phyloP scores from a whole-genome alignment of 768 basidiomycete species.

The Suillus discolor region DNA sequence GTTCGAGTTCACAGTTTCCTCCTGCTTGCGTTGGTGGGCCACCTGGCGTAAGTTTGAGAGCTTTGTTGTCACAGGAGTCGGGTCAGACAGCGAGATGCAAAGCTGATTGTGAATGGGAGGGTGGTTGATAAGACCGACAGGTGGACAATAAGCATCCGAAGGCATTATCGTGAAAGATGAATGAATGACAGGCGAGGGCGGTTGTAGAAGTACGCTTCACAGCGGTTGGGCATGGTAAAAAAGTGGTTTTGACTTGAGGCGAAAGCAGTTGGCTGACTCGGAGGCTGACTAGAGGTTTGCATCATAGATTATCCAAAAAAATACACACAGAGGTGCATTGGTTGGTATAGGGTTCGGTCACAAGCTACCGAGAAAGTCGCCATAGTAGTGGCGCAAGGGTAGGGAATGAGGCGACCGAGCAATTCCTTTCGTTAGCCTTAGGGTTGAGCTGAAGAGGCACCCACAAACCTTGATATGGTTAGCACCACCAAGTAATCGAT shows the following conservation, averaged over 20 bases:
- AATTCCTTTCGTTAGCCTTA: too few relatives aligned
- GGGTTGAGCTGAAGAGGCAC: neutral
- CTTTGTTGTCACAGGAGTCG: conserved; percentile 26
- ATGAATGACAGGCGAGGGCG: conserved; percentile 3
- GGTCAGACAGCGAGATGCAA: conserved; percentile 24
- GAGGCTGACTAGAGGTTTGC: neutral
- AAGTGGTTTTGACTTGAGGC: neutral
- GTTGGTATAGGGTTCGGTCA: neutral
- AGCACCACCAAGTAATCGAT: neutral
- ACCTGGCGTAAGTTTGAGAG: conserved; percentile 7
- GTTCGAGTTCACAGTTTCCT: neutral
- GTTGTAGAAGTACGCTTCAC: neutral
- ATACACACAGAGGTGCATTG: neutral
- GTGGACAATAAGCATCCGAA: conserved; percentile 16
- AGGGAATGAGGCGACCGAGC: neutral
- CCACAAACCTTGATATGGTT: neutral
- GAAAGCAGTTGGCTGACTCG: neutral
- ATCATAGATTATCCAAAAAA: neutral
- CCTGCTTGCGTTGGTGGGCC: conserved; percentile 4
- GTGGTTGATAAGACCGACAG: conserved; percentile 14
- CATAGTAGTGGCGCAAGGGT: neutral
- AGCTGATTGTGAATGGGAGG: conserved; percentile 18
- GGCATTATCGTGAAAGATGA: neutral
- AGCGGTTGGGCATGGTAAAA: neutral
- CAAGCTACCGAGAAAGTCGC: neutral